Conservation (phyloP, 768 basidiomycete genomes). For the Cantharellus cinnabarinus region DNA sequence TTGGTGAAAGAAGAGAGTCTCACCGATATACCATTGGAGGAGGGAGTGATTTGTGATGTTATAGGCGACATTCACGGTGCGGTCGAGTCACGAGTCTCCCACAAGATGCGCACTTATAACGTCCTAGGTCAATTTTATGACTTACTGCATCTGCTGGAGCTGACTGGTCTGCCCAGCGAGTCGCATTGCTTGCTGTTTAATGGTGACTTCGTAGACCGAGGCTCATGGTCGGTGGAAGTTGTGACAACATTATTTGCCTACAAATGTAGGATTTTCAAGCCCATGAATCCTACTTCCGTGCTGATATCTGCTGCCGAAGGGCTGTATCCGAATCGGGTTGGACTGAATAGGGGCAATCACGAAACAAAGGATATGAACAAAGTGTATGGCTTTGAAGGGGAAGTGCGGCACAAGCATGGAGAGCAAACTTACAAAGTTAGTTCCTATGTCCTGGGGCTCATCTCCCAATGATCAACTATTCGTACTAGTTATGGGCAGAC, state of each 20-base stretch:
- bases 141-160: constrained; percentile 61
- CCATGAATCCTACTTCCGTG: neutral
- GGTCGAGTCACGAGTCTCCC: neutral
- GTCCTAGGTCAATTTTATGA: constrained; percentile 81
- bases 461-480: constrained; percentile 3
- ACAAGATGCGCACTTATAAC: neutral
- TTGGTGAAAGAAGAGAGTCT: constrained; percentile 65
- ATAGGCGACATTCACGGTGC: constrained; percentile 91
- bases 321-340: constrained; percentile 80
- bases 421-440: constrained; percentile 80
- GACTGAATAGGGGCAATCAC: constrained; percentile 91
- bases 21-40: constrained; percentile 51
- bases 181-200: constrained; percentile 82
- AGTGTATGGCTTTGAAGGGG: constrained; percentile 82
- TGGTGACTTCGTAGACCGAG: constrained; percentile 91
- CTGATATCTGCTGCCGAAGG: constrained; percentile 25
- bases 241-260: constrained; percentile 84
- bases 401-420: constrained; percentile 90
- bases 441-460: neutral
- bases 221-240: constrained; percentile 89
- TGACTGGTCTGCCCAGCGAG: constrained; percentile 70
- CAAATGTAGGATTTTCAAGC: constrained; percentile 49
- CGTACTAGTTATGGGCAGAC: constrained; percentile 63
- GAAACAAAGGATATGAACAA: constrained; percentile 95
- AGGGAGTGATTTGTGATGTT: constrained; percentile 72